Percentiles rank a stretch among this genome's conserved stretches.
Evolutionary conservation across 148 eudicot genomes (phyloP).

Genomic region (Heliosperma pusillum): DNA sequence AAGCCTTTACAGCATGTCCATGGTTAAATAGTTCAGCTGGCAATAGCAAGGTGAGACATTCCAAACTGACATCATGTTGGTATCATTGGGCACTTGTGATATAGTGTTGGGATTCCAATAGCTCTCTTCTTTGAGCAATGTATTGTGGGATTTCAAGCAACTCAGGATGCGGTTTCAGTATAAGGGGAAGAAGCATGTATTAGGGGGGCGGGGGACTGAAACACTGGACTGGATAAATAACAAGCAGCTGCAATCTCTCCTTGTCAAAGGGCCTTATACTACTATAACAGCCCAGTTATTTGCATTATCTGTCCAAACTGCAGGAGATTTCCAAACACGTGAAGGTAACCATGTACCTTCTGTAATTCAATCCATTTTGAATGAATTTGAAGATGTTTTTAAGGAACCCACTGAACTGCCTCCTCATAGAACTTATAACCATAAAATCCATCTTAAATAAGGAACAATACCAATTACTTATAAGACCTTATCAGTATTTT

Average conservation of each 20-base stretch:
- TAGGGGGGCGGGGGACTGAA: neutral
- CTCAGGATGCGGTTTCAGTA: neutral
- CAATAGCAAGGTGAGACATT: neutral
- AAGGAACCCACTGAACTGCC: neutral
- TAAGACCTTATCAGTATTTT: neutral
- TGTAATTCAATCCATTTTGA: neutral
- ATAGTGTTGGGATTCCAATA: slow-evolving; percentile 2
- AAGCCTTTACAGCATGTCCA: neutral
- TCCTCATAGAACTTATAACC: neutral
- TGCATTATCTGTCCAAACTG: neutral
- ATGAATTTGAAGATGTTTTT: neutral
- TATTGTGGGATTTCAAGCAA: too few species aligned
- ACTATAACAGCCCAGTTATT: neutral
- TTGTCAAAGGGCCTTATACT: neutral
- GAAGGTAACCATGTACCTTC: neutral
- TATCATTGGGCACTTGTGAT: slow-evolving; percentile 16
- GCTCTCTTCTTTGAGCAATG: too few species aligned
- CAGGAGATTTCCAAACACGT: too few species aligned
- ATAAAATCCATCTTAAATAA: neutral
- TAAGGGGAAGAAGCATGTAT: neutral
- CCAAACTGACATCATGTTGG: neutral
- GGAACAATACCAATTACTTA: neutral
- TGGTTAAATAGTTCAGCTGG: neutral
- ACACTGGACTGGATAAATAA: neutral
- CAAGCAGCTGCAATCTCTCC: neutral